Base-by-base conservation (phyloP, 768 basidiomycete genomes). In the Panus rudis region DNA sequence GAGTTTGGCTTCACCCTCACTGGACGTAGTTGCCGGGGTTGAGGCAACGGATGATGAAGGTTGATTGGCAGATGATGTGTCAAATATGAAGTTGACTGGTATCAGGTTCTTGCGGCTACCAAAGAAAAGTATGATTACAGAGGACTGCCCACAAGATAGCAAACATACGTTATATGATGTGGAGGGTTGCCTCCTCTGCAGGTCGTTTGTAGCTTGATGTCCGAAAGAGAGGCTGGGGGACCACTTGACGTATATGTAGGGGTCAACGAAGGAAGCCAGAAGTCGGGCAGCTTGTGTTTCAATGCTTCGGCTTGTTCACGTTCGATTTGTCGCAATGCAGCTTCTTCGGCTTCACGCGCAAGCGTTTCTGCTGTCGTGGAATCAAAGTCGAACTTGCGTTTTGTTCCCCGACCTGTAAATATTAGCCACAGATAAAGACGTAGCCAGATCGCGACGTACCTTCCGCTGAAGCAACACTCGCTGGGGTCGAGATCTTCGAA, bases 241-340 rank as follows among this genome's bases (percentile, higher is more conserved):
- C 79, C 79, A 38, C 58, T 70, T 24, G 84, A 70, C 19, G 76
- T 66, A 62, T 86, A 78, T 34, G 76, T 93, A 0, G 93, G 93
- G 0, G 93, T 92, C 20, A 97, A 65, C 0, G 88, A 92, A 2
- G 92, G 92, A 28, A 99, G 71, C 96, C 96, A 99, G 60, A 96
- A 99, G 55, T 96, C 92, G 2, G 96, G 92, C 3, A 98, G 74
- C 61, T 97, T 96, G 47, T 79, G 76, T 46, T 84, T 87, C 44
- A 94, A 66, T 3, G 84, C 76, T 49, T 92, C 91, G 0, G 84
- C 83, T 52, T 89, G 86, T 60, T 96, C 92, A 25, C 73, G 71
- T 57, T 92, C 88, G 37, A 97, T 90, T 54, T 83, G 68, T 24
- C 73, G 72, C 38, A 93, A 65, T 0, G 96, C 96, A 16, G 80